Evolutionary conservation across 1,139 yeast species (phyloP).

Genomic region (Suhomyces taliae): DNA sequence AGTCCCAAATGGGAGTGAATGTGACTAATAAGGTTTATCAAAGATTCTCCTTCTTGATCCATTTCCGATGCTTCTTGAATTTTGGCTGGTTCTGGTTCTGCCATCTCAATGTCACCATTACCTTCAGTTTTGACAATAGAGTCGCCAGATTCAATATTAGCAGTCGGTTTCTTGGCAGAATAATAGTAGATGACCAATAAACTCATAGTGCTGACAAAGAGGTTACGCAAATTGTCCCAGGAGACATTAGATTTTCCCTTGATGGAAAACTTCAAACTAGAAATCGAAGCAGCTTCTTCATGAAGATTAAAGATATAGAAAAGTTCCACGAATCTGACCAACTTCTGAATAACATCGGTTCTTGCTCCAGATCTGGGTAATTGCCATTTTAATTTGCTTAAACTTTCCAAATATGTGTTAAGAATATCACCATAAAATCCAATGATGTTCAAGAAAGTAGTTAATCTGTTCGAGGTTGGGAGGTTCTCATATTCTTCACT

Average conservation of each 20-base stretch:
- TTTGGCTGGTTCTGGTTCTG: neutral
- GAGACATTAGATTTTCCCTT: slow-evolving; percentile 30
- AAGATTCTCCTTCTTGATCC: neutral
- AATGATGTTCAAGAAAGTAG: slow-evolving; percentile 30
- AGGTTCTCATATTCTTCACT: slow-evolving; percentile 18
- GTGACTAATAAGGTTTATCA: neutral
- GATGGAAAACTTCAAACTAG: slow-evolving; percentile 33
- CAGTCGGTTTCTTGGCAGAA: slow-evolving; percentile 6
- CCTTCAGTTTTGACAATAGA: neutral
- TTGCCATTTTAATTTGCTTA: slow-evolving; percentile 24
- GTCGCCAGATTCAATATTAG: neutral
- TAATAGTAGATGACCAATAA: slow-evolving; percentile 37
- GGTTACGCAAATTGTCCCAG: slow-evolving; percentile 50
- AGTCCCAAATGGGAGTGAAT: slow-evolving; percentile 76
- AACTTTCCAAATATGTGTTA: slow-evolving; percentile 25
- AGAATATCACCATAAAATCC: slow-evolving; percentile 49
- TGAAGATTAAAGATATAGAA: slow-evolving; percentile 47
- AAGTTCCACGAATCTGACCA: slow-evolving; percentile 37
- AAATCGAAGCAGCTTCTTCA: slow-evolving; percentile 50
- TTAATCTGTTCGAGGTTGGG: slow-evolving; percentile 14
- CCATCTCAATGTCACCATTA: neutral
- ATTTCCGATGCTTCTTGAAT: neutral
- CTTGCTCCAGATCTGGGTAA: slow-evolving; percentile 11
- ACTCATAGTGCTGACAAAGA: slow-evolving; percentile 45
- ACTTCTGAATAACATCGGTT: slow-evolving; percentile 12